Base-by-base conservation (phyloP, 2,329 filamentous ascomycete genomes). In the Westerdykella sp. region DNA sequence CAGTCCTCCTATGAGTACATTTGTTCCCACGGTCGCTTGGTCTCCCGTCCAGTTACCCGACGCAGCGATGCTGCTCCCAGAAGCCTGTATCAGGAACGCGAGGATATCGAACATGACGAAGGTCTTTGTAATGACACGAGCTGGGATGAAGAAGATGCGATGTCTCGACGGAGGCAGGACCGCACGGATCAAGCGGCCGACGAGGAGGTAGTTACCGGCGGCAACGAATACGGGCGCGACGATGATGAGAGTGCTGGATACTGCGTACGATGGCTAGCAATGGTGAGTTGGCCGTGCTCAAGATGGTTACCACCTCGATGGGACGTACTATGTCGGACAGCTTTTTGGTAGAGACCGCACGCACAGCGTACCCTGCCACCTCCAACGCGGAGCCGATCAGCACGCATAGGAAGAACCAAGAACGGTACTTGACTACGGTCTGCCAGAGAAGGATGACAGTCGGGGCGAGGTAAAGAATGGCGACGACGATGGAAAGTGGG, bases 171-270 rank as follows among this genome's bases (percentile, higher is more conserved):
- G 43, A 1, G 66, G 65, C 1, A 73, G 62, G 9, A 67, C 66
- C 10, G 59, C 54, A 10, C 65, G 55, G 42, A 74, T 70, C 5
- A 77, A 57, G 11, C 70, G 67, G n/a, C 70, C 72, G 40, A 77
- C 69, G 37, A 77, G 67, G 41, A 77, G 66, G 54, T 77, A 77
- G 43, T 76, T 71, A 2, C 71, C 73, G 0, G 74, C 74, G 13
- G 74, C 48, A 2, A 51, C 36, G 37, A 51, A 51, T 16, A 51
- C 42, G 13, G 46, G 74, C 0, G 73, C 71, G 34, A 77, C 62
- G 11, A 76, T 69, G n/a, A 74, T 70, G 16, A 73, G 60, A 0
- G 66, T 67, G 4, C 65, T 49, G 1, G 65, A 69, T 32, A 63
- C 49, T 5, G 72, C 64, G 41, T 71, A 74, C 1, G 69, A 56